Conservation (phyloP, 2,329 filamentous ascomycete species). For the Amauroascus niger region DNA sequence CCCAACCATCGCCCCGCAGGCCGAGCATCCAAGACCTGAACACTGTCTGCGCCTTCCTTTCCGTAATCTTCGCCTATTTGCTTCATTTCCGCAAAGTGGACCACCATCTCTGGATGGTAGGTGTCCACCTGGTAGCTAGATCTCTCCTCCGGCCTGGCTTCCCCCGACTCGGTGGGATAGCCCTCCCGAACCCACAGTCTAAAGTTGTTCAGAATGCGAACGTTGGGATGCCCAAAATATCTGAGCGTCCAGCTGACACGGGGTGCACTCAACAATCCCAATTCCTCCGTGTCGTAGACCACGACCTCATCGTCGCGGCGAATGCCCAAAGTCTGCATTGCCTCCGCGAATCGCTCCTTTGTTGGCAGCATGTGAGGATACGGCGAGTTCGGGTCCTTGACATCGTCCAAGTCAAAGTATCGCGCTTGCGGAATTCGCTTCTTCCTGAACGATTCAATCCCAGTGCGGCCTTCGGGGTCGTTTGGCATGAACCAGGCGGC, state of each 20-base stretch:
- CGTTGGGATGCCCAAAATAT: conserved; percentile 77
- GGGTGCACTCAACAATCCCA: conserved; percentile 89
- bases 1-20: conserved; percentile 72
- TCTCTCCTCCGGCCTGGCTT: conserved; percentile 30
- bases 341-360: conserved; percentile 67
- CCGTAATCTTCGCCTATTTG: conserved; percentile 65
- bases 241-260: conserved; percentile 88
- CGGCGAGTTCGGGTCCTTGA: conserved; percentile 76
- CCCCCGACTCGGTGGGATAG: conserved; percentile 68
- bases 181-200: conserved; percentile 82
- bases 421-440: conserved; percentile 78
- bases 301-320: conserved; percentile 79
- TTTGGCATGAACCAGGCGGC: conserved; percentile 96
- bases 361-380: conserved; percentile 96
- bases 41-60: conserved; percentile 71
- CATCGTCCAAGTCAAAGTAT: conserved; percentile 91
- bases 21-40: conserved; percentile 84
- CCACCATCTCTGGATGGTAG: conserved; percentile 57
- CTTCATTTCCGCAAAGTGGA: conserved; percentile 71
- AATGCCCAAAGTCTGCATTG: conserved; percentile 84
- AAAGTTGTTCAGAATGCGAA: conserved; percentile 94
- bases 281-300: conserved; percentile 83
- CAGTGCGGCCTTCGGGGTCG: conserved; percentile 62
- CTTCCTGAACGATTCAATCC: conserved; percentile 69
- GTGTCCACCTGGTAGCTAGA: conserved; percentile 44